phyloP scores from a whole-genome alignment of 2,329 filamentous ascomycete species.

The Pseudofabraea citricarpa region DNA sequence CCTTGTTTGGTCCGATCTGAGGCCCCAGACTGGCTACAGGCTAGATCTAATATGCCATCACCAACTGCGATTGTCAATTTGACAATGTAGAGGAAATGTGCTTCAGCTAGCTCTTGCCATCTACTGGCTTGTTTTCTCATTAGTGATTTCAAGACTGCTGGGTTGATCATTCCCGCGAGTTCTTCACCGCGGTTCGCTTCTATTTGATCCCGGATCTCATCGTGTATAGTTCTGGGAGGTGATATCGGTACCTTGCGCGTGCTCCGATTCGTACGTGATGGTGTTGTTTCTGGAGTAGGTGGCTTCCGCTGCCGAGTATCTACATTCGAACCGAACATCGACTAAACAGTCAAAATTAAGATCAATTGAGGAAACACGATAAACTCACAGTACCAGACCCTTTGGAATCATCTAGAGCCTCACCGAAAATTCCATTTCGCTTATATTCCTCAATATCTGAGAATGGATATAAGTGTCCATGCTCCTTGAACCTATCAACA shows the following conservation, averaged over 20 bases:
- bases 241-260: too few species aligned
- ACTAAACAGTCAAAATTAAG: too few species aligned
- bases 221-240: slow-evolving; percentile 7
- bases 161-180: slow-evolving; percentile 30
- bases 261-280: too few species aligned
- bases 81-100: slow-evolving; percentile 21
- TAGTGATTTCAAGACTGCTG: slow-evolving; percentile 25
- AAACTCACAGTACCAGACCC: too few species aligned
- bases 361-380: too few species aligned
- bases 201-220: slow-evolving; percentile 24
- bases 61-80: slow-evolving; percentile 13
- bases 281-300: too few species aligned
- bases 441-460: slow-evolving; percentile 17
- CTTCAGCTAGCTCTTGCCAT: slow-evolving; percentile 25
- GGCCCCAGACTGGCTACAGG: slow-evolving; percentile 8
- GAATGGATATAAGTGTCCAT: slow-evolving; percentile 25
- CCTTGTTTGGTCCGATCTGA: slow-evolving; percentile 2
- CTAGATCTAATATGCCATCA: slow-evolving; percentile 12
- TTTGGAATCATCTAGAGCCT: too few species aligned
- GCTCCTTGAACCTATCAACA: slow-evolving; percentile 20
- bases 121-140: slow-evolving; percentile 27
- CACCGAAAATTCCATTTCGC: too few species aligned
- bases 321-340: not conserved
- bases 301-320: too few species aligned
- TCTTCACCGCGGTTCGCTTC: slow-evolving; percentile 24